Base-by-base conservation (phyloP, 2,329 filamentous ascomycete genomes). In the Diaporthe caulivora region DNA sequence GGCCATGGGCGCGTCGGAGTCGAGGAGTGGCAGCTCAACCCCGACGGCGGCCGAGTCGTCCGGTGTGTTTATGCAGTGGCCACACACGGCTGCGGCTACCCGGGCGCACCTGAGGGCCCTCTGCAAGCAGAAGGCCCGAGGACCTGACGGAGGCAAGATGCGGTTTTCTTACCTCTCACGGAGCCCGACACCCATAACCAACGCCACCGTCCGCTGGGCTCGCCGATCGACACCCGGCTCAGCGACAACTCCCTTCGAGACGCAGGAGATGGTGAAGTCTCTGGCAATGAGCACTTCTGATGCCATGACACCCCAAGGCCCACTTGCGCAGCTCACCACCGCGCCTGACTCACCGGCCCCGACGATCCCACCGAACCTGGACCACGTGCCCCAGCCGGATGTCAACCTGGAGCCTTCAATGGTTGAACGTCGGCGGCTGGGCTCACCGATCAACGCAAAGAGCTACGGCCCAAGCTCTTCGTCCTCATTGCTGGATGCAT, bases 391-490 rank as follows among this genome's bases (percentile, higher is more conserved):
- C 29, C 70, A 34, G 21, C 40, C 74, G 47, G 53, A 53, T 29
- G 58, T 77, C 15, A 77, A 80, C 51, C 76, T 73, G 26, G 80
- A 81, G 54, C 77, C 79, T 0, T 82, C 80, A 0, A 77, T 78
- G 55, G 76, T 78, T 0, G 81, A 82, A 65, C 80, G 81, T 58
- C 79, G 80, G 15, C 84, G 85, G 4, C 84, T 90, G 3, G 88
- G 86, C 1, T 90, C 89, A 4, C 89, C 89, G 0, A 91, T 92
- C 74, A 82, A 84, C 26, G 86, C 89, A 42, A 87, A 84, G 75
- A 92, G 89, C 76, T 92, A 92, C 76, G 90, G 90, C 0, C 90
- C 90, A 1, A 91, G 88, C 80, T 90, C 89, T 17, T 90, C 90
- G 5, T 84, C 81, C 24, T 84, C 85, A 0, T 80, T 90, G 9